Conservation (phyloP, 345 rosid genomes). For the Limnanthes douglasii region DNA sequence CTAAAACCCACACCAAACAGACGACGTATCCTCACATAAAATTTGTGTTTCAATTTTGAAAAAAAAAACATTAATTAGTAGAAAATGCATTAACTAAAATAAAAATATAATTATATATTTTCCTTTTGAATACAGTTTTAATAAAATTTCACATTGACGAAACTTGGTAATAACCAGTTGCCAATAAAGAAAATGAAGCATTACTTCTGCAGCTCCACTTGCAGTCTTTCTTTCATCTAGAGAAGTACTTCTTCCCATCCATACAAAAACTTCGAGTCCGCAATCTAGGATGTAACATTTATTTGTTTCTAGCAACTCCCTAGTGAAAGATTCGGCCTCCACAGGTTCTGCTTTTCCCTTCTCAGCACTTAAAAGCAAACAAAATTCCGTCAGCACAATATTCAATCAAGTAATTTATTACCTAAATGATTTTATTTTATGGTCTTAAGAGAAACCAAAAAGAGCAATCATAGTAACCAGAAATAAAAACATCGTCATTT, state of each 20-base stretch:
- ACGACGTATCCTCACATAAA: no score
- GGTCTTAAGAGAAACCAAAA: background rate
- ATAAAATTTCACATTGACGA: no score
- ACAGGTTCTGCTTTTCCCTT: slow-evolving; percentile 72
- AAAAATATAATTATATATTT: no score
- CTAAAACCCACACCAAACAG: no score
- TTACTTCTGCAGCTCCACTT: slow-evolving; percentile 19
- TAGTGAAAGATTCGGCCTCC: slow-evolving; percentile 52
- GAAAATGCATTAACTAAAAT: no score
- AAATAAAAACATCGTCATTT: no score
- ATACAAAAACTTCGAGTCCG: slow-evolving; percentile 20
- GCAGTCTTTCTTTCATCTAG: slow-evolving; percentile 23
- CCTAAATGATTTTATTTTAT: background rate
- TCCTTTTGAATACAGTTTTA: no score
- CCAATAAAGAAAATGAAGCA: slow-evolving; percentile 1
- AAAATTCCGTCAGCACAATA: slow-evolving; percentile 9
- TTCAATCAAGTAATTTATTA: slow-evolving; percentile 2
- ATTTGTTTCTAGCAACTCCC: slow-evolving; percentile 65
- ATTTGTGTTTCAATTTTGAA: no score
- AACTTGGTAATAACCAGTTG: background rate
- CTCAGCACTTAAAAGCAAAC: slow-evolving; percentile 41
- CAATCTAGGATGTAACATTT: slow-evolving; percentile 39
- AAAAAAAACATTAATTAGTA: no score
- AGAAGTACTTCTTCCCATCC: slow-evolving; percentile 24
- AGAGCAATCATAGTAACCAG: background rate